phyloP scores from a whole-genome alignment of 148 eudicot species.

The Vaccinium darrowii region DNA sequence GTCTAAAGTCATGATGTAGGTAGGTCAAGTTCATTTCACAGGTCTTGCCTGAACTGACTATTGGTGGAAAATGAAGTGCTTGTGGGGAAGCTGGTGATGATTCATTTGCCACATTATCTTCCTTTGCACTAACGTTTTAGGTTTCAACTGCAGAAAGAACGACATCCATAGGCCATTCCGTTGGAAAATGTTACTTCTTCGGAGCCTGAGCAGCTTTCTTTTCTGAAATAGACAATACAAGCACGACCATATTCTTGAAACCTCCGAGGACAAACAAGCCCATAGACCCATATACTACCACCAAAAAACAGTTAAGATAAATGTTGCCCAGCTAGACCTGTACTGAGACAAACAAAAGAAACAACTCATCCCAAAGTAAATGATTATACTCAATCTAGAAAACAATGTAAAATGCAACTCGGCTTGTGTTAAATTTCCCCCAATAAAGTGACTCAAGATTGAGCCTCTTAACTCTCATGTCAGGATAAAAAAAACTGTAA shows the following conservation, averaged over 20 bases:
- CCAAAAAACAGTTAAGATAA: neutral
- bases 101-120: neutral
- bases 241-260: neutral
- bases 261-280: neutral
- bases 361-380: neutral
- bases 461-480: no score
- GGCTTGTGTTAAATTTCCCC: no score
- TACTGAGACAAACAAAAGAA: neutral
- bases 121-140: neutral
- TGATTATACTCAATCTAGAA: neutral
- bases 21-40: neutral
- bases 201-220: slow-evolving; percentile 2
- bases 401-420: no score
- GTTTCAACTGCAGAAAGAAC: neutral
- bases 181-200: slow-evolving; percentile 5
- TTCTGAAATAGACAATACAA: neutral
- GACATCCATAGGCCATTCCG: neutral
- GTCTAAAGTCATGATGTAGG: neutral
- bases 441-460: no score
- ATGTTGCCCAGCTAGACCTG: neutral
- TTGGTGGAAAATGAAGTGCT: neutral
- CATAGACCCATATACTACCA: neutral
- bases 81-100: neutral
- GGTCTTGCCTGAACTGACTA: slow-evolving; percentile 15
- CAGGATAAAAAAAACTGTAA: no score